Evolutionary conservation across 2,329 filamentous ascomycete genomes (phyloP), one percentile per base, ranked within the genome.

Genomic region (Lizonia empirigonia): DNA sequence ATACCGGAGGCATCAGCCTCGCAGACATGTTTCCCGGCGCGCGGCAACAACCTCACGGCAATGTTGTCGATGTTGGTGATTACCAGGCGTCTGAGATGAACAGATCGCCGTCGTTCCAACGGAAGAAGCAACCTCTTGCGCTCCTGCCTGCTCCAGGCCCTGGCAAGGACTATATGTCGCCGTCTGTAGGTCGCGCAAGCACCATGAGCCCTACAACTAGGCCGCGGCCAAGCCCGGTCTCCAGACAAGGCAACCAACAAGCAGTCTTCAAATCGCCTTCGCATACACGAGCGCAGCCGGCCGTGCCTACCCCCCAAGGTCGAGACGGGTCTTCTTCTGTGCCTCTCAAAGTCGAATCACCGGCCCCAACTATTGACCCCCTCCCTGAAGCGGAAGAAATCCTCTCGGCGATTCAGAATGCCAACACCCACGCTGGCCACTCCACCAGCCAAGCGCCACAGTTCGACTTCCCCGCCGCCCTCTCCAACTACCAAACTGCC

Each of bases 1-100:
- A 93, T 63, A 86, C 84, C 15, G 81, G 84, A 1, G 80, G 84
- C 1, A 85, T 90, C 67, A 93, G 90, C 66, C 83, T 97, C 33
- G 86, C 89, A 48, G 92, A 95, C 61, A 87, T 96, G 68, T 89
- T 97, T 68, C 85, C 86, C 4, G 87, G 85, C 59, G 84, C 89
- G 51, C 78, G 82, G 37, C 74, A 75, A 42, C 76, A 78, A 53
- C 74, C 74, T 12, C 82, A 82, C 59, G 81, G 83, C 16, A 84
- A 82, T 60, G 80, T 87, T 9, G 82, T 86, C 20, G 84, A 87
- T 65, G 77, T 86, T 34, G 80, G 78, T n/a, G 83, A 86, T 63
- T 80, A 77, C 53, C 74, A 68, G 39, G 74, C 64, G 53, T 76
- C 64, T 32, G 62, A 67, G 12, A 46, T 71, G 44, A 62, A 58